A percentile compares a stretch with the other conserved stretches of the same genome.
Evolutionary conservation across 305 asterid genomes (phyloP).

Genomic region (Fraxinus greggii): DNA sequence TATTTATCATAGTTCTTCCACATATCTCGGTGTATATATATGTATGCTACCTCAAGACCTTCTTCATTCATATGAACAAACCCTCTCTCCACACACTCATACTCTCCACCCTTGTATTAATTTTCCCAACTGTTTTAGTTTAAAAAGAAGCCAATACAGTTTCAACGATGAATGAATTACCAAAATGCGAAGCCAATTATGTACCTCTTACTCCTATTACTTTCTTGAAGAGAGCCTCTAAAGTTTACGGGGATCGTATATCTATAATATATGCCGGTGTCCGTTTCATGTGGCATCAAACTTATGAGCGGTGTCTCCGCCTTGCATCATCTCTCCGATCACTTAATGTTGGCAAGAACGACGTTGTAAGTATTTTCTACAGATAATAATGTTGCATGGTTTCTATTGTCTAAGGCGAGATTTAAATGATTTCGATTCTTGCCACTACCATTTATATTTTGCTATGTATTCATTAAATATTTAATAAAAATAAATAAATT

Average conservation of each 20-base stretch:
- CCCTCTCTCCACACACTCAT: neutral
- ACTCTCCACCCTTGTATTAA: neutral
- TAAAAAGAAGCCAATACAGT: neutral
- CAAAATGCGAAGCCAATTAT: conserved; percentile 48
- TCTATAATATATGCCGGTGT: conserved; percentile 40
- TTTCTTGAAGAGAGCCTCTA: conserved; percentile 48
- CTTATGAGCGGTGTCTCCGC: conserved; percentile 50
- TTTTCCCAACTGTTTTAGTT: neutral
- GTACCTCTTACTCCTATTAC: conserved; percentile 54
- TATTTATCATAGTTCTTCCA: neutral
- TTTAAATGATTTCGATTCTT: neutral
- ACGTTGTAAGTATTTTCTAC: conserved; percentile 37
- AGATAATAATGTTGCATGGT: neutral
- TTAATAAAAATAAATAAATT: too few species aligned
- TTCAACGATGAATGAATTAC: conserved; percentile 36
- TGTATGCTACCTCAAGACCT: neutral
- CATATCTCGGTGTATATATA: neutral
- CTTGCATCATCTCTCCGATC: conserved; percentile 51
- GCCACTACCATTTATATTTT: too few species aligned
- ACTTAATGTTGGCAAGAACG: conserved; percentile 32
- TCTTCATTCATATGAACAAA: too few species aligned
- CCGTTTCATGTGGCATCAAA: conserved; percentile 49
- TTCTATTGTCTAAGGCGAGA: neutral
- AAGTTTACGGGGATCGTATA: conserved; percentile 36
- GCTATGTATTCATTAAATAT: too few species aligned